Evolutionary conservation across 306 rosid genomes (phyloP).

Genomic region (Arachis stenosperma): DNA sequence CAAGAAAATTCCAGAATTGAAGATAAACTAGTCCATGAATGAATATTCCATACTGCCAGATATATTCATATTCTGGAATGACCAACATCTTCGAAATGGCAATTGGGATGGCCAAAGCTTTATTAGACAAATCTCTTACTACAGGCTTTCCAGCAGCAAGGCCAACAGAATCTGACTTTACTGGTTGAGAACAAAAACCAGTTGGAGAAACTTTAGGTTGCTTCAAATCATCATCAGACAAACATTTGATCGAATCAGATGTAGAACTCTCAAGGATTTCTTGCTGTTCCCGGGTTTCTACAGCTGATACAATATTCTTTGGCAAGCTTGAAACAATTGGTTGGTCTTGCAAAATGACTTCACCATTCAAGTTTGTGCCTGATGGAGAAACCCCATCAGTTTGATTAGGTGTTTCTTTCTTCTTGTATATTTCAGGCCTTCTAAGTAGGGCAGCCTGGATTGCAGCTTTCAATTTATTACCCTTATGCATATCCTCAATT

Average conservation of each 20-base stretch:
- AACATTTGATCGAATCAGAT: conserved; percentile 45
- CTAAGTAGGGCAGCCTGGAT: conserved; percentile 79
- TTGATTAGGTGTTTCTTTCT: conserved; percentile 62
- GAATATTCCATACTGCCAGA: conserved; percentile 80
- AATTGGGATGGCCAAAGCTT: conserved; percentile 44
- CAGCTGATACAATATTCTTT: conserved; percentile 52
- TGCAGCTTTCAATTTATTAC: conserved; percentile 81
- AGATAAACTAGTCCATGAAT: conserved; percentile 38
- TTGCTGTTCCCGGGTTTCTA: conserved; percentile 52
- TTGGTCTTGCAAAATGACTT: conserved; percentile 53
- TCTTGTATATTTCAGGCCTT: conserved; percentile 86
- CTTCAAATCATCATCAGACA: conserved; percentile 44
- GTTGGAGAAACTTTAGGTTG: conserved; percentile 38
- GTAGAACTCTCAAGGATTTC: conserved; percentile 51
- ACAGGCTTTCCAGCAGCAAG: conserved; percentile 50
- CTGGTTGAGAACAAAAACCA: conserved; percentile 50
- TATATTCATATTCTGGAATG: conserved; percentile 83
- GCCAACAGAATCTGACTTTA: conserved; percentile 44
- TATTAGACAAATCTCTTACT: conserved; percentile 50
- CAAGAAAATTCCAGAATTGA: conserved; percentile 28
- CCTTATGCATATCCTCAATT: conserved; percentile 59
- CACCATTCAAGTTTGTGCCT: conserved; percentile 58
- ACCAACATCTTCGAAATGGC: conserved; percentile 51
- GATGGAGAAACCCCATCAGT: conserved; percentile 56
- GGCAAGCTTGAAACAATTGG: conserved; percentile 48